A percentile compares a stretch with the other conserved stretches of the same genome.
Evolutionary conservation across 345 rosid genomes (phyloP).

Genomic region (Gossypium herbaceum): DNA sequence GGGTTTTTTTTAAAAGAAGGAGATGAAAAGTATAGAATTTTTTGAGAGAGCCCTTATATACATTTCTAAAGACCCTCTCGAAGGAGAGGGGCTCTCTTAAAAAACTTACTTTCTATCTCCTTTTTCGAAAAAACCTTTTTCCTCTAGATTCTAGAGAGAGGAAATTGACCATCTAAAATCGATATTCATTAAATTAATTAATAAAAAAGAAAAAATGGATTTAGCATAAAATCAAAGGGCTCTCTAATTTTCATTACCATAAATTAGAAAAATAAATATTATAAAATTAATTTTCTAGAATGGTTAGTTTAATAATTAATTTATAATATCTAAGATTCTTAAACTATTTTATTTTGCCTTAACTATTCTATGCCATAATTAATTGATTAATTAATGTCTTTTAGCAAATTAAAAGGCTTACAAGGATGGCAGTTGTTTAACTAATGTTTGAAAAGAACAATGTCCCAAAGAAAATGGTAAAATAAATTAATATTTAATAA

Average conservation of each 20-base stretch:
- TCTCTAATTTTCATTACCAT: not conserved
- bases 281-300: not conserved
- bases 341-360: not conserved
- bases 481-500: not conserved
- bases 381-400: not conserved
- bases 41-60: no score
- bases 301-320: not conserved
- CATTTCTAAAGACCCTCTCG: no score
- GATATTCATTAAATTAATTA: not conserved
- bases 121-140: no score
- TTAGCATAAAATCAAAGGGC: not conserved
- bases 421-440: not conserved
- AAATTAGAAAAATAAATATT: not conserved
- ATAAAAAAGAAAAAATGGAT: not conserved
- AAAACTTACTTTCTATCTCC: no score
- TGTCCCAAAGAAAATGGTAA: not conserved
- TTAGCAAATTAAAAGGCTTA: not conserved
- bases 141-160: no score
- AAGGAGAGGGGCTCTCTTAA: no score
- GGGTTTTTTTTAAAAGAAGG: accelerated
- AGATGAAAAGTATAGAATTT: no score
- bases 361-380: not conserved
- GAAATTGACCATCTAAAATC: accelerated
- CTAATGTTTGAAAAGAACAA: not conserved
- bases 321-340: not conserved